phyloP scores from a whole-genome alignment of 441 rosid genomes.

The Gossypium aridum region DNA sequence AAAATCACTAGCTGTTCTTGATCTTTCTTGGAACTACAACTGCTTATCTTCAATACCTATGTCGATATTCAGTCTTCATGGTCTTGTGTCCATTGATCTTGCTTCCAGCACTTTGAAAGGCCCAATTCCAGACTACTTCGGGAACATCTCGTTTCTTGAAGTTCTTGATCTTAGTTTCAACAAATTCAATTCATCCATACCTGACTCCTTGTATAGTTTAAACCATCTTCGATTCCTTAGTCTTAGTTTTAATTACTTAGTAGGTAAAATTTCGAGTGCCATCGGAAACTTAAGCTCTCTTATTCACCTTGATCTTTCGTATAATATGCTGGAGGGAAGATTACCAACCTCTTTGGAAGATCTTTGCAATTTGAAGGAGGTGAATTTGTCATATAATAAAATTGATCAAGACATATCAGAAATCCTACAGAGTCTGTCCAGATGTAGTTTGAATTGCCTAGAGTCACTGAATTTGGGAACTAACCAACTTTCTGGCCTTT shows the following conservation, averaged over 20 bases:
- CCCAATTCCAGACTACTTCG: neutral
- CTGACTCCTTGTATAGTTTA: neutral
- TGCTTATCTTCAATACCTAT: neutral
- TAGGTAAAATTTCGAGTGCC: neutral
- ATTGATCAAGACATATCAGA: neutral
- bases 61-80: neutral
- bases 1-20: constrained; percentile 6
- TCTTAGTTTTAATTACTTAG: neutral
- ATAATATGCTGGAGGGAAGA: neutral
- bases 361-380: neutral
- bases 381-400: neutral
- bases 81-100: constrained; percentile 3
- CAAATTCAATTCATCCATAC: neutral
- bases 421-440: neutral
- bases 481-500: neutral
- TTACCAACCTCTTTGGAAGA: neutral
- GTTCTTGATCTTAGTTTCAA: constrained; percentile 3
- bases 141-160: neutral
- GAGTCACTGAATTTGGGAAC: neutral
- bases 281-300: constrained; percentile 1
- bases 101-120: neutral
- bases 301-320: neutral
- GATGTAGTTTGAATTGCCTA: neutral
- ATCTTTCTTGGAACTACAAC: neutral
- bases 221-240: neutral